Base-by-base conservation (phyloP, 768 basidiomycete species). In the Neoboletus brunneissimus region DNA sequence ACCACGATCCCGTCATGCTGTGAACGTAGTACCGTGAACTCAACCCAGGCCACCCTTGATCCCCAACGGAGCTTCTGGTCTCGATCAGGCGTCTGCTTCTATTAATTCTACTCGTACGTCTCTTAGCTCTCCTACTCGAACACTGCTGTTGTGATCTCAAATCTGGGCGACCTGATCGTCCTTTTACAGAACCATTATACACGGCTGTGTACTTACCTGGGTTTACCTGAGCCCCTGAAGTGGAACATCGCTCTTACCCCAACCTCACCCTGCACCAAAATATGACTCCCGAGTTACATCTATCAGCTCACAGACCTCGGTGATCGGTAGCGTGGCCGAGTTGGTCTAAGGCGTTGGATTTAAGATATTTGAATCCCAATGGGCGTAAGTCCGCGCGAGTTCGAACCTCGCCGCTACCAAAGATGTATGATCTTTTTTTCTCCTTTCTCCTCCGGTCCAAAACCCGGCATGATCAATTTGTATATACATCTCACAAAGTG, bases 311-410 rank as follows among this genome's bases (percentile, higher is more conserved):
- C 51, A 43, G 20, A 0, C 1, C 0, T 53, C 58, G 60, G 35
- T 56, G 71, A 65, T 75, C 59, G 79, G 79, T 78, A 84, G 82
- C 81, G 84, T 89, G 87, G 85, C 87, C 87, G 87, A 89, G 87
- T 87, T 76, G 87, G 86, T 88, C 86, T 88, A 89, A 88, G 87
- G 87, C 85, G 87, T 88, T 87, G 86, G 87, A 87, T 87, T 89
- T 89, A 89, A 88, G 87, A 61, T 23, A 53, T 72, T 67, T 86
- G 86, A 83, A 80, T 88, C 86, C 87, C 85, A 87, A 88, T 88
- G 86, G 85, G 83, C 79, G 84, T 38, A 79, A 83, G 79, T 78
- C 86, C 87, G 86, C 88, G 87, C 85, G 88, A 88, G 88, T 89
- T 89, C 87, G 87, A 89, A 87, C 85, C 88, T 88, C 87, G 86